These are phyloP conservation scores for Rhodotorula sp. DNA, from an alignment of 1,284 basidiomycete genomes.

Conservation along the genomic window DNA sequence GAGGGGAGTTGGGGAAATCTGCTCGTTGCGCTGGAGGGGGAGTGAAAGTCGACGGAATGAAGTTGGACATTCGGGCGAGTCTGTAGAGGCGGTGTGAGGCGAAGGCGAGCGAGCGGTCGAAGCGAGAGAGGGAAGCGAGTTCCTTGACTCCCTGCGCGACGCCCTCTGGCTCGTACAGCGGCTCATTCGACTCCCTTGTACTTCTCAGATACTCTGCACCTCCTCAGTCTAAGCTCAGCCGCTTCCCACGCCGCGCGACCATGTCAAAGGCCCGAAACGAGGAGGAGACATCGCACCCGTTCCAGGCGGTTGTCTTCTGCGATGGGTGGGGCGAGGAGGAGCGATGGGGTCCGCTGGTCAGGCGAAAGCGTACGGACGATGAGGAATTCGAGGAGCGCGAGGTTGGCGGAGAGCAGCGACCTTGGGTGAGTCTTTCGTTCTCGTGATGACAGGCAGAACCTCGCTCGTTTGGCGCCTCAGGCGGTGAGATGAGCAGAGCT, in stretches of 20 bases:
- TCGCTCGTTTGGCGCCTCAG: neutral
- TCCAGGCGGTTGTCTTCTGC: conserved; percentile 43
- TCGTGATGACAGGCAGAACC: neutral
- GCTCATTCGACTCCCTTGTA: neutral
- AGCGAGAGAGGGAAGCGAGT: neutral
- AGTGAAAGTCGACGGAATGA: neutral
- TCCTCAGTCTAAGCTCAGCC: neutral
- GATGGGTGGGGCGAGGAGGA: conserved; percentile 40
- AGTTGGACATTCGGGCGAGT: conserved; percentile 16
- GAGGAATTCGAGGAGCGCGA: conserved; percentile 33
- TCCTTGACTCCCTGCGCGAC: neutral
- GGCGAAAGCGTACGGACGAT: conserved; percentile 35
- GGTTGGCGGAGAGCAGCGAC: conserved; percentile 36
- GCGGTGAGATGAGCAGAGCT: neutral
- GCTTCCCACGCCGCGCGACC: neutral
- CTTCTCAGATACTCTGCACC: neutral
- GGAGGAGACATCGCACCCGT: conserved; percentile 40
- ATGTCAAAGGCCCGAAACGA: conserved; percentile 33
- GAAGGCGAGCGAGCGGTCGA: too few species aligned
- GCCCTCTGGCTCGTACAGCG: neutral
- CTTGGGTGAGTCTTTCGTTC: conserved; percentile 33
- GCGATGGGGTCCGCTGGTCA: conserved; percentile 42
- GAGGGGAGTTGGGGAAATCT: neutral
- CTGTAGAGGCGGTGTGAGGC: neutral
- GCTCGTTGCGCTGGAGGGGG: neutral